Base-by-base conservation (phyloP, 257 asterid species). In the Nicotiana obtusifolia region DNA sequence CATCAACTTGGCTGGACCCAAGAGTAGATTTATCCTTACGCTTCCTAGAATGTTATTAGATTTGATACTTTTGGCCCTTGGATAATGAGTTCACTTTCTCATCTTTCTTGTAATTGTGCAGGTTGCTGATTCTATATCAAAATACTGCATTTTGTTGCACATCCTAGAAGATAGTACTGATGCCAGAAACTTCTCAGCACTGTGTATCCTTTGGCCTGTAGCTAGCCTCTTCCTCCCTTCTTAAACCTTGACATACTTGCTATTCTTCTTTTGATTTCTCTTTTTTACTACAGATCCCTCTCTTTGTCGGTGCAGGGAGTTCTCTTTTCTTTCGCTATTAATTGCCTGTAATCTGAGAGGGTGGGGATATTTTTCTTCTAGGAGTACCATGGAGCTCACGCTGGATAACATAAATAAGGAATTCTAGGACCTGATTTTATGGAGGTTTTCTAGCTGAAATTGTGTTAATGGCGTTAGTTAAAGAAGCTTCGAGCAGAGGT, bases 111-210 rank as follows among this genome's bases (percentile, higher is more conserved):
- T 49, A 49, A 73, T 60, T 81, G 61, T 83, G 84, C 89, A 95
- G 99, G 98, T 95, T 84, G 88, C 90, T 57, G 97, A 91, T 85
- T 68, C 92, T 41, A 76, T 92, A 78, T 80, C 92, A 22, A 94
- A 92, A 89, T 94, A 90, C 84, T 95, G 98, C 87, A 87, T 95
- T 87, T 90, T 95, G 92, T 82, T 95, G 41, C 97, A 94, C 88
- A 87, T 94, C 84, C 73, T 83, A 84, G 97, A 90, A 88, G 98
- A 94, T 81, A 92, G 95, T 86, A 60, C 89, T 20, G 97, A 95
- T 86, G 97, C 97, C 17, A 82, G 86, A 30, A 87, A 91, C 80
- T 95, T 95, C 86, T 89, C 98, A 7, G 97, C 97, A 24, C 87
- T 94, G 86, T 95, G 99, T 94, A 95, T 92, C 96, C 97, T 91